Conservation (phyloP, 495 filamentous ascomycete genomes). For the Penicillium paxilli region DNA sequence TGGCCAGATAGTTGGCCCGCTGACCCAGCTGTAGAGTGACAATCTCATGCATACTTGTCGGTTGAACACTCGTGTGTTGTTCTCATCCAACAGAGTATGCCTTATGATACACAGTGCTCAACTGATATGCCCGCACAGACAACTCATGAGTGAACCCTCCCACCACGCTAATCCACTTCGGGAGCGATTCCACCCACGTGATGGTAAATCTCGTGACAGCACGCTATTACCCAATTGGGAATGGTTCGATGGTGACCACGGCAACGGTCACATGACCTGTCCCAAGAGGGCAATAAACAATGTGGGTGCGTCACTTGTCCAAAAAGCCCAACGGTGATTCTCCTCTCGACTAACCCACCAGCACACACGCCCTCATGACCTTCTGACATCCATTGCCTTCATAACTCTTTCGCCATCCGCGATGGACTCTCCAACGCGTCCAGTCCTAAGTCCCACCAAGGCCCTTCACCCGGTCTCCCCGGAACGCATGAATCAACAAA, state of each 20-base stretch:
- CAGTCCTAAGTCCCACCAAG: constrained; percentile 52
- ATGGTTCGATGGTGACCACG: constrained; percentile 26
- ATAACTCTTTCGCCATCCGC: constrained; percentile 18
- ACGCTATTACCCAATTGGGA: constrained; percentile 1
- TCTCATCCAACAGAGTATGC: constrained; percentile 1
- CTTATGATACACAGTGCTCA: constrained; percentile 1
- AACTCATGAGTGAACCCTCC: not conserved
- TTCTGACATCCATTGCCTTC: constrained; percentile 10
- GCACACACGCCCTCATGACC: constrained; percentile 26
- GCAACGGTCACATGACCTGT: constrained; percentile 40
- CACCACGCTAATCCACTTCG: constrained; percentile 17
- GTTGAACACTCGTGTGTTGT: not conserved
- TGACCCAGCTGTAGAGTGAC: constrained; percentile 93
- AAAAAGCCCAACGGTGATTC: constrained; percentile 25
- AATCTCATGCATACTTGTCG: constrained; percentile 81
- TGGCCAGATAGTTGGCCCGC: constrained; percentile 90
- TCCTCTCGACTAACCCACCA: constrained; percentile 13
- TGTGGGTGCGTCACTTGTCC: constrained; percentile 36
- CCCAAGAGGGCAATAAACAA: constrained; percentile 37
- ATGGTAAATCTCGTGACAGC: constrained; percentile 7
- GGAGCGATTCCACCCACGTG: constrained; percentile 13
- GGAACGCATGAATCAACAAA: constrained; percentile 77
- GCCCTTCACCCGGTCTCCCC: constrained; percentile 73
- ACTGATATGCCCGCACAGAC: constrained; percentile 18
- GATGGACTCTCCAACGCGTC: constrained; percentile 47